Conservation (phyloP, 495 filamentous ascomycete genomes). For the Neurospora discreta region DNA sequence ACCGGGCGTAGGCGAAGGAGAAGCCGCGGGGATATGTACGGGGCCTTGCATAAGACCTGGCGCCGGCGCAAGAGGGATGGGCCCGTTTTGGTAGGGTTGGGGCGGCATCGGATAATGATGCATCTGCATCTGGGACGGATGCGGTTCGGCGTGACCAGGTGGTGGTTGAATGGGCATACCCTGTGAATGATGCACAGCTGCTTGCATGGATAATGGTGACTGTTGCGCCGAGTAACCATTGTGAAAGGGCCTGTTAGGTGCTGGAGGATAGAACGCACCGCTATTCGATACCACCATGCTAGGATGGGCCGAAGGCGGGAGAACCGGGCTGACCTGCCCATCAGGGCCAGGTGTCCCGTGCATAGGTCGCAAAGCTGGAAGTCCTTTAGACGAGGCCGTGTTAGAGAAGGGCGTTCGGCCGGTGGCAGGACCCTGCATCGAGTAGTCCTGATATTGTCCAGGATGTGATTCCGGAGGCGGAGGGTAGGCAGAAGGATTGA, state of each 20-base stretch:
- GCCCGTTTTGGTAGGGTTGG: conserved; percentile 7
- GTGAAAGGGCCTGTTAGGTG: conserved; percentile 29
- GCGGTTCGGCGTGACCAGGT: conserved; percentile 1
- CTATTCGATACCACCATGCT: conserved; percentile 28
- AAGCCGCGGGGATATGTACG: background rate
- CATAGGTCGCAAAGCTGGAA: conserved; percentile 34
- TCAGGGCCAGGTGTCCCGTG: conserved; percentile 16
- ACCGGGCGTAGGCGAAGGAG: background rate
- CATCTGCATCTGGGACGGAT: background rate
- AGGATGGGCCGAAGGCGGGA: conserved; percentile 6
- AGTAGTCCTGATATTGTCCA: background rate
- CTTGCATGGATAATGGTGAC: background rate
- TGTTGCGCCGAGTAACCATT: conserved; percentile 27
- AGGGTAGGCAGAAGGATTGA: conserved; percentile 22
- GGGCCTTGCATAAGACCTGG: background rate
- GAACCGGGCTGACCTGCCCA: conserved; percentile 13
- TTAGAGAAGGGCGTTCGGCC: conserved; percentile 18
- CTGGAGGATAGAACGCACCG: conserved; percentile 26
- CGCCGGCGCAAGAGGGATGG: background rate
- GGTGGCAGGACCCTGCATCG: background rate
- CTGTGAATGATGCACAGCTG: conserved; percentile 8
- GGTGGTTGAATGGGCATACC: conserved; percentile 2
- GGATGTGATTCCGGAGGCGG: background rate
- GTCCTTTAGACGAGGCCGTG: conserved; percentile 11
- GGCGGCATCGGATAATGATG: conserved; percentile 14